Percentiles rank a stretch among this genome's conserved stretches.
phyloP scores from a whole-genome alignment of 176 grass and related monocot genomes.

The Phyllostachys edulis region DNA sequence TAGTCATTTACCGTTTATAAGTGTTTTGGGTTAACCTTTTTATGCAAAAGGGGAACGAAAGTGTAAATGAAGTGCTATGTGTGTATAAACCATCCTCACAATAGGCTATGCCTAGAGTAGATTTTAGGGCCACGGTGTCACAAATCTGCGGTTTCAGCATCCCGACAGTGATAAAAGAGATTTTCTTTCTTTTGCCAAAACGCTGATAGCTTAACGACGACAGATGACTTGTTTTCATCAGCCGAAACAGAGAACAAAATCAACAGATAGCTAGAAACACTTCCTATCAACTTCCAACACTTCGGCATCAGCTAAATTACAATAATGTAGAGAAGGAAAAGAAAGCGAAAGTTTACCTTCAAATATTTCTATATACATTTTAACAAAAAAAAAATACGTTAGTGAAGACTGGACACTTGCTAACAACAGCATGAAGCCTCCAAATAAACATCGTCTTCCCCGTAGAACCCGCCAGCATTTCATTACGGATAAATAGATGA shows the following conservation, averaged over 20 bases:
- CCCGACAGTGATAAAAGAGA: background rate
- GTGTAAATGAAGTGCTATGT: too few species aligned
- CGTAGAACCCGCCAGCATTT: slow-evolving; percentile 44
- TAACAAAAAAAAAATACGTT: background rate
- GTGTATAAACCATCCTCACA: too few species aligned
- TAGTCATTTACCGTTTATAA: too few species aligned
- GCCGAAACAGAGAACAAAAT: background rate
- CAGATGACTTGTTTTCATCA: background rate
- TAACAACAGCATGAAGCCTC: background rate
- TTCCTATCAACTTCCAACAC: background rate
- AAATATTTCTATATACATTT: background rate
- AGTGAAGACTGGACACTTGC: background rate
- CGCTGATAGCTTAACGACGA: background rate
- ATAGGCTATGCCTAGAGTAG: too few species aligned
- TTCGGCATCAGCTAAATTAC: background rate
- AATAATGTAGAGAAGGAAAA: background rate
- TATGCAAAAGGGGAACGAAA: too few species aligned
- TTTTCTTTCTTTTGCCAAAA: background rate
- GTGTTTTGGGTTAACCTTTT: too few species aligned
- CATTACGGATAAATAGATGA: slow-evolving; percentile 44
- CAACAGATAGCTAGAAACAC: background rate
- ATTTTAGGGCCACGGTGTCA: background rate
- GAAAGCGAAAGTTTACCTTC: background rate
- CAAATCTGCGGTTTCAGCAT: background rate
- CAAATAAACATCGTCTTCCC: background rate